Evolutionary conservation across 768 basidiomycete species (phyloP), one percentile per base, ranked within the genome.

Genomic region (Kwoniella bestiolae): DNA sequence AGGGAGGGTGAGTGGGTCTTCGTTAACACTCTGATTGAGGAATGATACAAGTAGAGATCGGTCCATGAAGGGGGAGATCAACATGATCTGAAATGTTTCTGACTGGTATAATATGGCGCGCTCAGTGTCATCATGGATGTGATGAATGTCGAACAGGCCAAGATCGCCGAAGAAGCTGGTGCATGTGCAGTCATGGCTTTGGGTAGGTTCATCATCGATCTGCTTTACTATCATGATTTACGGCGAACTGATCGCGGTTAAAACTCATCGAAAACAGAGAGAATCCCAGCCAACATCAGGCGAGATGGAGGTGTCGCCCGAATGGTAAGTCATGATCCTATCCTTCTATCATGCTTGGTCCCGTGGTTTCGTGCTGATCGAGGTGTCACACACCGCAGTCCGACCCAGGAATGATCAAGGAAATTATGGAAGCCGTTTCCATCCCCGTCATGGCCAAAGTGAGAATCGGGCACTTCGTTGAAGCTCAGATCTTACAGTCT

Each of bases 391-490:
- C 26, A 44, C 21, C 28, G 46, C 90, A 94, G 93, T 80, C 72
- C 56, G 93, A 95, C 83, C 95, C 95, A 6, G 84, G 87, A 55
- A 91, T 98, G 90, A 97, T 99, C 85, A 97, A 96, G 80, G 86
- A 91, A 78, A 98, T 98, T 80, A 90, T 91, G 68, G 90, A 88
- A 66, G 90, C 95, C 23, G 95, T 97, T 53, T 94, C 94, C 25
- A 94, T 97, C 73, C 94, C 94, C 8, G 94, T 97, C 80, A 97
- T 97, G 83, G 84, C 84, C 56, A 84, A 94, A 82, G 91, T 90
- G 67, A 88, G 96, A 69, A 97, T 99, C 80, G 96, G 96, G 0
- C 96, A 99, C 82, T 91, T 95, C 74, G 94, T 95, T 63, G 96
- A 99, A 83, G 94, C 94, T 5, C 94, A 97, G 91, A 95, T 99